These are phyloP conservation scores for Dinochytrium kinnereticum DNA, from an alignment of 371 early-diverging fungal genomes.

Conservation along the genomic window DNA sequence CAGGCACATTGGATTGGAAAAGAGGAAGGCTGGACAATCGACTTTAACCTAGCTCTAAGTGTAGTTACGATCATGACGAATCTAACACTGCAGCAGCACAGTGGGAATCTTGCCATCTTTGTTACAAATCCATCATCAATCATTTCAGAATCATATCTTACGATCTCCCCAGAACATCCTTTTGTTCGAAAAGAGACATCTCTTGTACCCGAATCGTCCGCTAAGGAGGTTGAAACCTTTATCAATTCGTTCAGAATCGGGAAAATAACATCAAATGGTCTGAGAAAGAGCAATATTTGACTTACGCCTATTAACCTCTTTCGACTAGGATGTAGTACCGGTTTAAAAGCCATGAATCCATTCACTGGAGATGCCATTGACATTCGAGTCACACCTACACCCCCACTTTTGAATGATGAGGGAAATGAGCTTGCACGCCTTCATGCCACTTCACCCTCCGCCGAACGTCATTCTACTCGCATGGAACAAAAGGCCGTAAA, in stretches of 20 bases:
- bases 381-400: background rate
- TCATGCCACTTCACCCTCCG: too few species aligned
- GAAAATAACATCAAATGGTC: background rate
- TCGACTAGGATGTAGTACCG: slow-evolving; percentile 17
- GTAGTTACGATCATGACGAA: too few species aligned
- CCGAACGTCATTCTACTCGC: too few species aligned
- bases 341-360: slow-evolving; percentile 21
- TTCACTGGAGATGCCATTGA: background rate
- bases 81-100: too few species aligned
- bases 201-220: too few species aligned
- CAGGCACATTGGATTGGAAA: slow-evolving; percentile 95
- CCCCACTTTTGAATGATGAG: background rate
- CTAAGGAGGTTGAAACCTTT: background rate
- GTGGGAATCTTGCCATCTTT: too few species aligned
- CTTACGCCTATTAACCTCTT: background rate
- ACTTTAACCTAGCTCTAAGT: slow-evolving; percentile 20
- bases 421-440: background rate
- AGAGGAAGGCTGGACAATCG: slow-evolving; percentile 80
- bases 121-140: too few species aligned
- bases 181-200: background rate
- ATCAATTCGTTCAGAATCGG: background rate
- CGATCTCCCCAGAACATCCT: slow-evolving; percentile 42
- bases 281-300: background rate
- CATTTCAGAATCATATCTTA: too few species aligned
- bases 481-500: background rate